These are phyloP conservation scores for Coemansia sp. DNA, from an alignment of 192 early-diverging fungal genomes.

Conservation along the genomic window DNA sequence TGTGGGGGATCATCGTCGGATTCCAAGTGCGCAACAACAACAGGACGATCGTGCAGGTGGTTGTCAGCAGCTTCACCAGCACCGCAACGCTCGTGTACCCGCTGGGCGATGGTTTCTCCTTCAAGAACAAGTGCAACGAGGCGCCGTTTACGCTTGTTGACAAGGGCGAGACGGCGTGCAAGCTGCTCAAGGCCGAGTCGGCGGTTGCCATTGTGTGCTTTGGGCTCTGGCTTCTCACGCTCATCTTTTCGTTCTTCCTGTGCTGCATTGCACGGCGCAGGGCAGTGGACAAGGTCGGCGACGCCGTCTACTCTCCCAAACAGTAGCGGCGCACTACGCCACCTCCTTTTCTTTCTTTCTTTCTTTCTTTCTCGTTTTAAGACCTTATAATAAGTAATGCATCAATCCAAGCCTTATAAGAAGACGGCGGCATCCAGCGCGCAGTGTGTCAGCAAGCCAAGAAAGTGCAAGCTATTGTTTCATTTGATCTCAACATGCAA, in stretches of 20 bases:
- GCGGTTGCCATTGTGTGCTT: constrained; percentile 42
- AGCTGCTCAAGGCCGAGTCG: constrained; percentile 48
- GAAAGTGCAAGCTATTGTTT: too few species aligned
- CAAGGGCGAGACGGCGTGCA: constrained; percentile 40
- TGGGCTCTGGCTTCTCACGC: constrained; percentile 40
- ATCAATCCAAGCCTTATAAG: too few species aligned
- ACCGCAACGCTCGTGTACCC: constrained; percentile 35
- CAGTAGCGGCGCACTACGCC: constrained; percentile 5
- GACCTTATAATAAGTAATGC: too few species aligned
- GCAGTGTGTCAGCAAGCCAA: too few species aligned
- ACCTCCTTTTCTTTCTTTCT: background rate
- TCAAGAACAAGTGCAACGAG: constrained; percentile 49
- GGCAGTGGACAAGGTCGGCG: constrained; percentile 4
- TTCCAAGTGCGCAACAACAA: constrained; percentile 45
- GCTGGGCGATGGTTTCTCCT: constrained; percentile 52
- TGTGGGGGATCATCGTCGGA: constrained; percentile 51
- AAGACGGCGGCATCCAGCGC: too few species aligned
- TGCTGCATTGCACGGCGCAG: constrained; percentile 37
- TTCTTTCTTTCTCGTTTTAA: background rate
- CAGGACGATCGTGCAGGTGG: constrained; percentile 12
- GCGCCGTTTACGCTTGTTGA: constrained; percentile 39
- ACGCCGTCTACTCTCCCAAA: constrained; percentile 1
- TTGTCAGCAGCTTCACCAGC: constrained; percentile 24
- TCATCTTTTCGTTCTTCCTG: constrained; percentile 42
- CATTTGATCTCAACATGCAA: too few species aligned